Evolutionary conservation across 2,329 filamentous ascomycete genomes (phyloP), one percentile per base, ranked within the genome.

Genomic region (Scedosporium minutisporum): DNA sequence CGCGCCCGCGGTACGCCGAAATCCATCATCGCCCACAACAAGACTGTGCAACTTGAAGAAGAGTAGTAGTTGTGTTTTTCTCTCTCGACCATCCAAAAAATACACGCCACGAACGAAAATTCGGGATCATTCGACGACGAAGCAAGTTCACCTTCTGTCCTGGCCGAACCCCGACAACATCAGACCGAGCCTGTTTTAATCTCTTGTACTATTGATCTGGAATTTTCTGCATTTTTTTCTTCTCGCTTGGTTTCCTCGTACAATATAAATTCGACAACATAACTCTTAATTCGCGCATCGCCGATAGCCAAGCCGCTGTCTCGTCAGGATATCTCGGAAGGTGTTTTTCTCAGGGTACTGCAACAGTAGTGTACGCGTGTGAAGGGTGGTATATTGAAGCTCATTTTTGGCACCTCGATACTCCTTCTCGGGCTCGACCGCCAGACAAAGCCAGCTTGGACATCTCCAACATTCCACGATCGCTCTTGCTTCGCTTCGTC

Each of bases 211-310:
- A 61, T 53, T 51, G 59, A 29, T 33, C 41, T 61, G 59, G 46
- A 57, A 55, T 61, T 68, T 68, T 38, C 67, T 67, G 68, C 67
- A 68, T 66, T 67, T 68, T 66, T 69, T 67, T 65, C 67, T 66
- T 67, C 67, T 69, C 65, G 68, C 66, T 65, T 69, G 67, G 67
- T 68, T 69, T 67, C 65, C 67, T 67, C 59, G 59, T 61, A 61
- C 59, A 61, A 61, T 55, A 55, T 23, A 61, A 25, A 21, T n/a
- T 18, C 27, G 60, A 41, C 60, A 23, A 42, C 25, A 38, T 58
- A 61, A 61, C 48, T 55, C 48, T 57, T 61, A 61, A 61, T 61
- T 51, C 48, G 18, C 59, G 59, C 59, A 53, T 25, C 51, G 51
- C 51, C 23, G 51, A 55, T 27, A 55, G 23, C 59, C 27, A 61